Evolutionary conservation across 83 land plant genomes (phyloP).

Genomic region (Picea engelmannii): DNA sequence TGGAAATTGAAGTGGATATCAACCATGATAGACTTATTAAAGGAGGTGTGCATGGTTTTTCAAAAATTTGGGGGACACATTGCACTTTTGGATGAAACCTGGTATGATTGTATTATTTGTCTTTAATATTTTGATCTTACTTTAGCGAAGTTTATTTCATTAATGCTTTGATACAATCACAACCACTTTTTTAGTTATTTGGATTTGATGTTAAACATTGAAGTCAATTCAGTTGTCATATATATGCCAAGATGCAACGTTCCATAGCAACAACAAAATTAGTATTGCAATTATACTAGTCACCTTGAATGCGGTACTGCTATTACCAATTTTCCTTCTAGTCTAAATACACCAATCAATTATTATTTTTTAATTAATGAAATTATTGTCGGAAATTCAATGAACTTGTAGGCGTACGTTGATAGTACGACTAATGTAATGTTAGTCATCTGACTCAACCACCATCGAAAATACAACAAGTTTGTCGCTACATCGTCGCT

Average conservation of each 20-base stretch:
- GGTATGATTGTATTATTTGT: constrained; percentile 41
- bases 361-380: too few species aligned
- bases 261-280: background rate
- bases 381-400: too few species aligned
- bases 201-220: background rate
- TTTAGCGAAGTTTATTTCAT: background rate
- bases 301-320: too few species aligned
- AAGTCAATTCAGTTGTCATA: background rate
- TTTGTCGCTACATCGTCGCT: too few species aligned
- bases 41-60: background rate
- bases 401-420: too few species aligned
- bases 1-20: background rate
- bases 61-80: constrained; percentile 95
- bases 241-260: background rate
- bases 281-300: background rate
- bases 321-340: too few species aligned
- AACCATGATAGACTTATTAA: too few species aligned
- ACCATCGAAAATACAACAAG: too few species aligned
- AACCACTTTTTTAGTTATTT: background rate
- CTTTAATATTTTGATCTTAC: background rate
- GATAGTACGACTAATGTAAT: too few species aligned
- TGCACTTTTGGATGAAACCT: constrained; percentile 96
- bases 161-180: background rate
- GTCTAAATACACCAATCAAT: too few species aligned
- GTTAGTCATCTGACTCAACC: too few species aligned